phyloP scores from a whole-genome alignment of 805 yeast genomes.

The Schwanniomyces yamadae region DNA sequence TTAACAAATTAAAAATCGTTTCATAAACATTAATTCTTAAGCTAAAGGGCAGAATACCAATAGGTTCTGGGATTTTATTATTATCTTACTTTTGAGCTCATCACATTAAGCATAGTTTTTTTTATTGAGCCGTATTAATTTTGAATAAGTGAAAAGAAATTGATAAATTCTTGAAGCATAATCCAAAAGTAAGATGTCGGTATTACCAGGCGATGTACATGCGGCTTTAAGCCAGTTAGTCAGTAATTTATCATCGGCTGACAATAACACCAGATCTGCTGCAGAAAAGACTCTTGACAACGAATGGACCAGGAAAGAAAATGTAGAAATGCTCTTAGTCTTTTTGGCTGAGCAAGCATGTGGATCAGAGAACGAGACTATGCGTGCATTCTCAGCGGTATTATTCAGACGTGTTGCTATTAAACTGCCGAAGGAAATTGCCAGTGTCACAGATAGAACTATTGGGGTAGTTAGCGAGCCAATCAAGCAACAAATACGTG shows the following conservation, averaged over 20 bases:
- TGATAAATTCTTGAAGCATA: too few species aligned
- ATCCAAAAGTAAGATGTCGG: too few species aligned
- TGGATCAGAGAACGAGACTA: conserved; percentile 51
- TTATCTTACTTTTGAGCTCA: too few species aligned
- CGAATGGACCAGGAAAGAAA: conserved; percentile 71
- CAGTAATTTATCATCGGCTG: conserved; percentile 70
- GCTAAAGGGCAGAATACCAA: too few species aligned
- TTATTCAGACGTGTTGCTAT: conserved; percentile 84
- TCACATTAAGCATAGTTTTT: too few species aligned
- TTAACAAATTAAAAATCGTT: too few species aligned
- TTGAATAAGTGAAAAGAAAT: too few species aligned
- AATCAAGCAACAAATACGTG: conserved; percentile 61
- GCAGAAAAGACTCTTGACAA: conserved; percentile 75
- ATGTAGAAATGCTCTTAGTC: conserved; percentile 67
- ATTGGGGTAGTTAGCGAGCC: conserved; percentile 65
- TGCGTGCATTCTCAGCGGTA: conserved; percentile 77
- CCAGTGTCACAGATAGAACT: conserved; percentile 70
- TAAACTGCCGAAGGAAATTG: conserved; percentile 67
- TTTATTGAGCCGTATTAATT: too few species aligned
- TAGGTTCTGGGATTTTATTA: too few species aligned
- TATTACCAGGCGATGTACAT: conserved; percentile 61
- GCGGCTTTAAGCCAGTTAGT: conserved; percentile 55
- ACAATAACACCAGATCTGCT: conserved; percentile 67
- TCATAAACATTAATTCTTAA: too few species aligned
- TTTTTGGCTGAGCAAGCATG: conserved; percentile 82